Evolutionary conservation across 257 asterid species (phyloP).

Genomic region (Solanum arcanum): DNA sequence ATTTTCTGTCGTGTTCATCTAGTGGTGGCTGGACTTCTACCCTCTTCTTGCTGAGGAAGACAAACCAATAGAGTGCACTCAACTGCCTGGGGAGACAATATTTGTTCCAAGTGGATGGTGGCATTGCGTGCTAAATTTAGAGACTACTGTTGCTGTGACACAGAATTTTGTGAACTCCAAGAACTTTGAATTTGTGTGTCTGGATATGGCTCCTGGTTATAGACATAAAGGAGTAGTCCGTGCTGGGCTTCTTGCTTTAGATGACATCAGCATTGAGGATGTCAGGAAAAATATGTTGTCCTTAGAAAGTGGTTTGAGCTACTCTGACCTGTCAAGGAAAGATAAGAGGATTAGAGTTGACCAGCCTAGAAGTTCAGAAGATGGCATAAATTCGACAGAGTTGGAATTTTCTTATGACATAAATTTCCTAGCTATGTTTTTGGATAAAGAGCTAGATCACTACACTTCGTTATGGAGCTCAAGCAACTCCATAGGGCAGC

Average conservation of each 20-base stretch:
- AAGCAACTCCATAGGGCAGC: constrained; percentile 79
- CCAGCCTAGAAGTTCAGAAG: constrained; percentile 19
- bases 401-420: constrained; percentile 63
- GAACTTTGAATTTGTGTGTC: constrained; percentile 79
- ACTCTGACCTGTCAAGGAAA: constrained; percentile 46
- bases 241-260: constrained; percentile 93
- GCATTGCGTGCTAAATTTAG: constrained; percentile 96
- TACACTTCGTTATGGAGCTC: constrained; percentile 74
- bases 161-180: constrained; percentile 86
- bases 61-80: constrained; percentile 94
- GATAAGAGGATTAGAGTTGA: constrained; percentile 50
- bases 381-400: constrained; percentile 15
- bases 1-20: constrained; percentile 1
- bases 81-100: constrained; percentile 96
- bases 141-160: constrained; percentile 84
- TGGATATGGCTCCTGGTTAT: constrained; percentile 98
- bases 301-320: constrained; percentile 22
- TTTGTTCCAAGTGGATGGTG: constrained; percentile 99
- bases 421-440: constrained; percentile 62
- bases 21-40: constrained; percentile 99
- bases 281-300: constrained; percentile 15
- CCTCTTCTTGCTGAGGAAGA: constrained; percentile 82
- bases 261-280: constrained; percentile 36
- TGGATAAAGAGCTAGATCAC: constrained; percentile 80
- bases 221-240: constrained; percentile 90